Conservation (phyloP, 2,329 filamentous ascomycete species). For the Beauveria pseudobassiana region DNA sequence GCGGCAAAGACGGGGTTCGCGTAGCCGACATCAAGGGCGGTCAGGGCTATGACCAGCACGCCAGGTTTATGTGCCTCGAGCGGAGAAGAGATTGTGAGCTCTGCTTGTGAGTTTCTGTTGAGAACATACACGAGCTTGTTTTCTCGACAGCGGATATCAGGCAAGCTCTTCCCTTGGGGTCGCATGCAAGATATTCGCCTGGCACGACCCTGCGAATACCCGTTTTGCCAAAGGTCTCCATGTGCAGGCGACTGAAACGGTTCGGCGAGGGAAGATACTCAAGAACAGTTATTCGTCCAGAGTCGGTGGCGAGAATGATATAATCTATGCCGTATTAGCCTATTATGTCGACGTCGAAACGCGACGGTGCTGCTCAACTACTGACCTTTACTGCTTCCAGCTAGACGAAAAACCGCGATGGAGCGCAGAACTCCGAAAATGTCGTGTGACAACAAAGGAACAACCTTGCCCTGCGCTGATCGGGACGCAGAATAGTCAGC, state of each 20-base stretch:
- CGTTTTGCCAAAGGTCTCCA: constrained; percentile 98
- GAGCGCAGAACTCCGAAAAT: constrained; percentile 92
- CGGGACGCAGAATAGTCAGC: constrained; percentile 78
- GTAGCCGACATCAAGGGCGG: constrained; percentile 89
- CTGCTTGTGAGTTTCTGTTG: constrained; percentile 88
- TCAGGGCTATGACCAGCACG: constrained; percentile 80
- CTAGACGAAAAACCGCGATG: constrained; percentile 81
- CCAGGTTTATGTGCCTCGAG: constrained; percentile 92
- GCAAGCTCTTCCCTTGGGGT: constrained; percentile 92
- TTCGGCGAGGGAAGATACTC: constrained; percentile 86
- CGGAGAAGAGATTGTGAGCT: constrained; percentile 93
- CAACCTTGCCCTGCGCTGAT: constrained; percentile 78
- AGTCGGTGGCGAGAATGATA: constrained; percentile 91
- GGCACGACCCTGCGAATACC: constrained; percentile 89
- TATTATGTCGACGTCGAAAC: not conserved
- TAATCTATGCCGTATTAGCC: constrained; percentile 60
- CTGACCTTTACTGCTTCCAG: constrained; percentile 94
- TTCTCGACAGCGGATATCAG: constrained; percentile 93
- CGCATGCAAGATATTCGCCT: constrained; percentile 90
- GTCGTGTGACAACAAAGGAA: constrained; percentile 82
- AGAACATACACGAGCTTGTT: constrained; percentile 99
- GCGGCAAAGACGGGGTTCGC: constrained; percentile 95
- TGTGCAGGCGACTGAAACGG: constrained; percentile 78
- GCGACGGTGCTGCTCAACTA: constrained; percentile 32
- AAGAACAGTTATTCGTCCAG: constrained; percentile 86